Conservation (phyloP, 2,329 filamentous ascomycete species). For the Claviceps cyperi region DNA sequence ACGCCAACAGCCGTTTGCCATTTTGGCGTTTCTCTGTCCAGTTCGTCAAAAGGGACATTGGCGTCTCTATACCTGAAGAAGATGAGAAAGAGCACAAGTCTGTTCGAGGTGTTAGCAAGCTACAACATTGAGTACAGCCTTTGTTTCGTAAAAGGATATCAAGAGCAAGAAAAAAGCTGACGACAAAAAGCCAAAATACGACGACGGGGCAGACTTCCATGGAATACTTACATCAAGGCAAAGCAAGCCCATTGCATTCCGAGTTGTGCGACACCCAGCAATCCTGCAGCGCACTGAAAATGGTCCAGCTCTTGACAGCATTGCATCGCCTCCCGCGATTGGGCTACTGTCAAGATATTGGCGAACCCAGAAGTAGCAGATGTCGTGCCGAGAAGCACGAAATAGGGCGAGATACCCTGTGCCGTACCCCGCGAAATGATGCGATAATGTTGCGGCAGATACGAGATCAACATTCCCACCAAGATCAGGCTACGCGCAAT, state of each 20-base stretch:
- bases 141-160: no score
- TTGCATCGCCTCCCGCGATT: conserved; percentile 65
- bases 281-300: conserved; percentile 70
- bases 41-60: conserved; percentile 33
- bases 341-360: conserved; percentile 81
- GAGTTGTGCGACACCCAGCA: conserved; percentile 83
- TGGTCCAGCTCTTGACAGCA: conserved; percentile 74
- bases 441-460: conserved; percentile 85
- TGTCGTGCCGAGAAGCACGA: conserved; percentile 83
- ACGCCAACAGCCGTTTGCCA: conserved; percentile 72
- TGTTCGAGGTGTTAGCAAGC: conserved; percentile 25
- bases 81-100: conserved; percentile 81
- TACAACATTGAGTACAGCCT: not conserved
- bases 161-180: no score
- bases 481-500: conserved; percentile 48
- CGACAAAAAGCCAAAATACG: not conserved
- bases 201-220: not conserved
- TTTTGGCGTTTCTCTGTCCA: conserved; percentile 40
- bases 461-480: conserved; percentile 78
- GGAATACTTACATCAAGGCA: conserved; percentile 62
- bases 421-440: conserved; percentile 77
- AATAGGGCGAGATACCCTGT: conserved; percentile 90
- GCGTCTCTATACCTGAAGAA: conserved; percentile 64
- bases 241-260: conserved; percentile 89
- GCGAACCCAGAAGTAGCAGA: conserved; percentile 79